Evolutionary conservation across 1,284 basidiomycete genomes (phyloP).

Genomic region (Irpex rosettiformis): DNA sequence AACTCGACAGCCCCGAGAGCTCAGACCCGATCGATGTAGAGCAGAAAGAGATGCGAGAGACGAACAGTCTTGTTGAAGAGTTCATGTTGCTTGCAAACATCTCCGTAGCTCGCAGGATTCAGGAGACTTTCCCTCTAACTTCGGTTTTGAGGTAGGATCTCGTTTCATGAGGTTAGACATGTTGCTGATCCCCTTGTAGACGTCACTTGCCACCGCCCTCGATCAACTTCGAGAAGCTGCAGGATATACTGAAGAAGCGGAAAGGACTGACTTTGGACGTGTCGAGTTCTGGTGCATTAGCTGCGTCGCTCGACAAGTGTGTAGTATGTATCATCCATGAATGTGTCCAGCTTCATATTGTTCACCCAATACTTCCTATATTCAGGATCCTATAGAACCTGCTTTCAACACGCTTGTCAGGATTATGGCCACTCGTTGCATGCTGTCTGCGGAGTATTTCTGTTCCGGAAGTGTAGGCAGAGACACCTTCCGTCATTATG

Average conservation of each 20-base stretch:
- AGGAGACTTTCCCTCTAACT: constrained; percentile 94
- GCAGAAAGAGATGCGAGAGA: constrained; percentile 91
- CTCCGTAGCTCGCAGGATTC: constrained; percentile 88
- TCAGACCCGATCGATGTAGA: constrained; percentile 97
- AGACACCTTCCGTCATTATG: constrained; percentile 96
- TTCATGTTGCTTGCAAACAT: constrained; percentile 99
- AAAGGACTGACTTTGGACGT: constrained; percentile 88
- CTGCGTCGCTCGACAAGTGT: constrained; percentile 86
- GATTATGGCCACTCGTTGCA: constrained; percentile 99
- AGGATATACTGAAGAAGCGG: constrained; percentile 89
- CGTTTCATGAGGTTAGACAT: neutral
- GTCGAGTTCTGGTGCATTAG: constrained; percentile 89
- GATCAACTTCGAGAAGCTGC: constrained; percentile 94
- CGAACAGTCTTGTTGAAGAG: constrained; percentile 97
- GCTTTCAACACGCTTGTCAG: constrained; percentile 97
- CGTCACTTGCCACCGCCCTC: constrained; percentile 93
- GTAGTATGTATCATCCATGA: constrained; percentile 49
- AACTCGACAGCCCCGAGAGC: constrained; percentile 89
- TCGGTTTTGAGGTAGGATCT: constrained; percentile 78
- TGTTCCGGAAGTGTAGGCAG: constrained; percentile 91
- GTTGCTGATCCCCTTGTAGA: constrained; percentile 38
- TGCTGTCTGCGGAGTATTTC: constrained; percentile 98
- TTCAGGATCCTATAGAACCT: constrained; percentile 73
- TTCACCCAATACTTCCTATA: constrained; percentile 4
- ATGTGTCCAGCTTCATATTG: neutral